Percentiles rank a stretch among this genome's conserved stretches.
These are phyloP conservation scores for Teratosphaeria viscida DNA, from an alignment of 2,329 filamentous ascomycete genomes.

Conservation along the genomic window DNA sequence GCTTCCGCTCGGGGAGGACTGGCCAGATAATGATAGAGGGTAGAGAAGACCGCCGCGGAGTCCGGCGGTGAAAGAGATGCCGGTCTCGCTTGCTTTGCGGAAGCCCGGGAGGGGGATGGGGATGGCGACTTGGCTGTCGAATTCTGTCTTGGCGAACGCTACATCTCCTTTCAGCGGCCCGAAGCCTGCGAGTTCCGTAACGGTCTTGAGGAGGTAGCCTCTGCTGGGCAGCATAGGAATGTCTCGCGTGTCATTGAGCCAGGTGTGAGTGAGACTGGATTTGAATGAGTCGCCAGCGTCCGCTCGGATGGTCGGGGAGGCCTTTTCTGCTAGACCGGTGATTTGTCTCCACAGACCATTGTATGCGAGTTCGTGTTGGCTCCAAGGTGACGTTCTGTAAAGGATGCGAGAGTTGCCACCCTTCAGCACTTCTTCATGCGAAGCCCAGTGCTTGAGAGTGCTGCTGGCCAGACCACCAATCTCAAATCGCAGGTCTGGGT, in stretches of 20 bases:
- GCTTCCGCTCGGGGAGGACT: conserved; percentile 51
- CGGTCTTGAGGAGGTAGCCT: conserved; percentile 70
- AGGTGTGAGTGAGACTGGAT: conserved; percentile 73
- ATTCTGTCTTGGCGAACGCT: conserved; percentile 84
- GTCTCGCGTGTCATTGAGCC: conserved; percentile 69
- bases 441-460: conserved; percentile 84
- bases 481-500: conserved; percentile 70
- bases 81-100: conserved; percentile 50
- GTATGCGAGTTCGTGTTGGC: conserved; percentile 69
- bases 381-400: conserved; percentile 53
- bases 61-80: conserved; percentile 72
- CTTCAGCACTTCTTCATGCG: conserved; percentile 79
- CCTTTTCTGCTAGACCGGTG: conserved; percentile 63
- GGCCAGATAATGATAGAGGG: conserved; percentile 58
- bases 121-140: conserved; percentile 67
- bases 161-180: conserved; percentile 80
- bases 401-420: conserved; percentile 67
- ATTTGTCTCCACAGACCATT: conserved; percentile 79
- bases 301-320: conserved; percentile 68
- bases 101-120: conserved; percentile 62
- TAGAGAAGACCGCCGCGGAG: conserved; percentile 74
- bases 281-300: conserved; percentile 90
- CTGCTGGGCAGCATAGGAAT: conserved; percentile 72
- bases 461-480: conserved; percentile 73
- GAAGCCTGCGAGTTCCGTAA: conserved; percentile 76